Evolutionary conservation across 2,329 filamentous ascomycete genomes (phyloP).

Genomic region (Monosporascus sp.): DNA sequence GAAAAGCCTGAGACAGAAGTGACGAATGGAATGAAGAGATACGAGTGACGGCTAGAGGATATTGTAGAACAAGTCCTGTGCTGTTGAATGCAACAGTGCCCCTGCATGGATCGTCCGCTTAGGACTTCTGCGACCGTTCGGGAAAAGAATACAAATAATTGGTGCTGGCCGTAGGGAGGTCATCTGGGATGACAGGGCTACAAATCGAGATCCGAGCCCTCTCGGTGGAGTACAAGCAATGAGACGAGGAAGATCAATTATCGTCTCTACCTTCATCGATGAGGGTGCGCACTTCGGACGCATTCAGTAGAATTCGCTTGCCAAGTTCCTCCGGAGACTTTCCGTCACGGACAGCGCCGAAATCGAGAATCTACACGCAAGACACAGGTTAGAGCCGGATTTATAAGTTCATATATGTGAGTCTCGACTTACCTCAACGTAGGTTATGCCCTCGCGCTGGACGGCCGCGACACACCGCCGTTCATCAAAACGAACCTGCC

Average conservation of each 20-base stretch:
- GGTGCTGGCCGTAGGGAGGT: too few species aligned
- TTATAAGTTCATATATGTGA: background rate
- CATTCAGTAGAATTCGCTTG: slow-evolving; percentile 65
- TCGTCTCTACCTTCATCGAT: slow-evolving; percentile 21
- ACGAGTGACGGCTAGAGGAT: too few species aligned
- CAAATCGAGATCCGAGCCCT: too few species aligned
- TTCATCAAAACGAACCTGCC: slow-evolving; percentile 98
- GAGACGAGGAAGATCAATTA: background rate
- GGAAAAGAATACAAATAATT: too few species aligned
- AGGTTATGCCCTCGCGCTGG: slow-evolving; percentile 85
- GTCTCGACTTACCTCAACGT: slow-evolving; percentile 72
- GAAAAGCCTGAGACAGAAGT: too few species aligned
- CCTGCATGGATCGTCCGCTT: too few species aligned
- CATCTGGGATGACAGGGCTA: too few species aligned
- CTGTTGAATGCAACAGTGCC: too few species aligned
- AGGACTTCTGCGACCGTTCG: too few species aligned
- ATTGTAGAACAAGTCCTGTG: too few species aligned
- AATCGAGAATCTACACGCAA: slow-evolving; percentile 77
- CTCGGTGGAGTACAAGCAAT: too few species aligned
- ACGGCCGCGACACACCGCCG: slow-evolving; percentile 93
- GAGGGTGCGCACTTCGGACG: slow-evolving; percentile 42
- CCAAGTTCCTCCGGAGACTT: slow-evolving; percentile 72
- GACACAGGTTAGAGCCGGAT: slow-evolving; percentile 25
- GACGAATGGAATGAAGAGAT: too few species aligned
- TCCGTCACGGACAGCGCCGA: slow-evolving; percentile 88